These are phyloP conservation scores for Dryas alaskensis DNA, from an alignment of 306 rosid species.

Conservation along the genomic window DNA sequence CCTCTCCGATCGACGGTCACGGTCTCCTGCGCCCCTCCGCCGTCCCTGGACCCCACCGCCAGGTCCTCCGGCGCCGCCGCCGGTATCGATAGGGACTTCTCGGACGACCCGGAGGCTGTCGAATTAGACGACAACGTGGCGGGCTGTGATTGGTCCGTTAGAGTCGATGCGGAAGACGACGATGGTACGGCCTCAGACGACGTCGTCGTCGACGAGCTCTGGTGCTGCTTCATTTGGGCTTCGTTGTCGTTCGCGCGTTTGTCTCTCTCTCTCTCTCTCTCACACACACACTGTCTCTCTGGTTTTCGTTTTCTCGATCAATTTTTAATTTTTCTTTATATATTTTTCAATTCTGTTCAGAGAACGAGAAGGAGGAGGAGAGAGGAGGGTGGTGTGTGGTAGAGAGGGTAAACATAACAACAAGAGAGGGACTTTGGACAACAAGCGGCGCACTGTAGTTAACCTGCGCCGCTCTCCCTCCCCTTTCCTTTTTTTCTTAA, in stretches of 20 bases:
- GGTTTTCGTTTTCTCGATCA: constrained; percentile 7
- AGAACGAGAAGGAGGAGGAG: constrained; percentile 17
- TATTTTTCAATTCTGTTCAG: neutral
- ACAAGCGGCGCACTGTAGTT: constrained; percentile 37
- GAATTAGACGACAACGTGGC: constrained; percentile 45
- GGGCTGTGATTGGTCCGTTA: constrained; percentile 54
- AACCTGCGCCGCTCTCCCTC: constrained; percentile 33
- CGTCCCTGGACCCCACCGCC: constrained; percentile 56
- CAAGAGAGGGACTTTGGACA: constrained; percentile 41
- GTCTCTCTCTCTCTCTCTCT: neutral
- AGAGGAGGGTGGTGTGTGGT: constrained; percentile 30
- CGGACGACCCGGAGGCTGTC: constrained; percentile 36
- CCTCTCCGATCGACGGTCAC: constrained; percentile 79
- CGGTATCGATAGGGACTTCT: constrained; percentile 37
- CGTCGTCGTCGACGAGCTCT: constrained; percentile 25
- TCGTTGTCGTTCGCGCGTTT: neutral
- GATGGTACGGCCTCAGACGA: constrained; percentile 83
- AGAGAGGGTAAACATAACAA: constrained; percentile 27
- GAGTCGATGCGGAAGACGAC: constrained; percentile 45
- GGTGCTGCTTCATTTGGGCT: constrained; percentile 55
- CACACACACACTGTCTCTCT: neutral
- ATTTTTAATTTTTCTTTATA: neutral
- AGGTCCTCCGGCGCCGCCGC: constrained; percentile 82
- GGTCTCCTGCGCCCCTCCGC: constrained; percentile 83
- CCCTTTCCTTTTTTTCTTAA: neutral